Conservation (phyloP, 441 rosid species). For the Adansonia madagascariensis region DNA sequence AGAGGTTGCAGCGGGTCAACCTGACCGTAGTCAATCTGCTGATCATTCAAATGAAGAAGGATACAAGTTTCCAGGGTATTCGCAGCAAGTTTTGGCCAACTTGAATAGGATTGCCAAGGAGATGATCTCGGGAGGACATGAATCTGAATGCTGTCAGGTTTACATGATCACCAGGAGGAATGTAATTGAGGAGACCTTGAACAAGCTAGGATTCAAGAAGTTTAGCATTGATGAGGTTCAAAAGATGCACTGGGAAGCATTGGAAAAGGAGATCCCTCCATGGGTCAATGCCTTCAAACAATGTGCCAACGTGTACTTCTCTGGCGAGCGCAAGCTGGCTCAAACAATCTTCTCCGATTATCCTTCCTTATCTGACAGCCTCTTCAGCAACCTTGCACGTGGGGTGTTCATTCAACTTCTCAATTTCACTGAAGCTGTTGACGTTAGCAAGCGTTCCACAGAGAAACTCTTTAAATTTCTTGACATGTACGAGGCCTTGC, state of each 20-base stretch:
- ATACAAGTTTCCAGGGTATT: conserved; percentile 41
- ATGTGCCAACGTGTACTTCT: conserved; percentile 56
- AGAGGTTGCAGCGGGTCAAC: neutral
- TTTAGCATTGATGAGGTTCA: conserved; percentile 80
- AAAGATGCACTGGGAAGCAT: conserved; percentile 72
- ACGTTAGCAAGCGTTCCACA: conserved; percentile 67
- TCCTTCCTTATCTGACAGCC: conserved; percentile 39
- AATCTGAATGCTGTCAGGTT: conserved; percentile 70
- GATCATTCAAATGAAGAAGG: conserved; percentile 26
- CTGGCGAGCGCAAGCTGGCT: conserved; percentile 59
- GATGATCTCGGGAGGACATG: conserved; percentile 68
- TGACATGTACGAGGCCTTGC: conserved; percentile 50
- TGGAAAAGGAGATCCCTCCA: conserved; percentile 74
- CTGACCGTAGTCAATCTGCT: conserved; percentile 15
- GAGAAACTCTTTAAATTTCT: conserved; percentile 85
- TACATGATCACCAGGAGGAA: conserved; percentile 60
- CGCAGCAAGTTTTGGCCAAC: conserved; percentile 41
- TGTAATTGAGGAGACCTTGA: conserved; percentile 56
- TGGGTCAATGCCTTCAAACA: conserved; percentile 68
- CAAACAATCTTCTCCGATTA: conserved; percentile 47
- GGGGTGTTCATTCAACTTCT: conserved; percentile 64
- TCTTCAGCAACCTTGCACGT: conserved; percentile 54
- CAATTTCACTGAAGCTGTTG: conserved; percentile 74
- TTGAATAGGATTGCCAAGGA: conserved; percentile 60
- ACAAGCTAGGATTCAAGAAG: conserved; percentile 64